Evolutionary conservation across 176 grass and related monocot species (phyloP), one percentile per base, ranked within the genome.

Genomic region (Pharus latifolius): DNA sequence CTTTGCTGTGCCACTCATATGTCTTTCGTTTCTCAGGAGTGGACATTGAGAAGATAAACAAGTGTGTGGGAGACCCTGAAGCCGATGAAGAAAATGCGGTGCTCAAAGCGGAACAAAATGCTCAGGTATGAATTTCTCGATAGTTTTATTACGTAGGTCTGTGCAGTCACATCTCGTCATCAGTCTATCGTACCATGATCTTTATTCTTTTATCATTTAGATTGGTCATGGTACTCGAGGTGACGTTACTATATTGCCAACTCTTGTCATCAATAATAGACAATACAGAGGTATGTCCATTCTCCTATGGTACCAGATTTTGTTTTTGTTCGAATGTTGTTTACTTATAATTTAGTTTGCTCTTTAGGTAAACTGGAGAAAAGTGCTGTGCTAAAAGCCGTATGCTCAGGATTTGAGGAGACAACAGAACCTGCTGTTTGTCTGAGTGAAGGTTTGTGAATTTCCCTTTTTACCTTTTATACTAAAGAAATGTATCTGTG

Each of bases 221-320:
- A 84, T 96, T 61, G 91, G 91, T 16, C 65, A 76, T 82, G 91
- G 70, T 73, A 47, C 84, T 65, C 84, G 87, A 37, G 88, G 91
- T 24, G 91, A 96, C 85, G 91, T 96, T 28, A 96, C 91, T 26
- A 96, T 96, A 80, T 72, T 96, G 31, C 91, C 91, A 13, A 96
- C 91, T 17, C 78, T 96, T 80, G 73, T 96, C 16, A 70, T 96
- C 24, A 96, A 96, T 51, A 85, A 91, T 60, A 82, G 84, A 65
- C 91, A 96, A 49, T 96, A 96, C 70, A 87, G 91, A 88, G 91
- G 91, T 96, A 12, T 28, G 38, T 45, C 13, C 20, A 27, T 3
- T 43, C 5, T 70, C 18, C 12, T 50, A 11, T 6, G 12, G 14
- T 26, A 2, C 52, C 42, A 44, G 42, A 7, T 75, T 51, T 23